phyloP scores from a whole-genome alignment of 176 grass and related monocot genomes.

The Eragrostis nindensis region DNA sequence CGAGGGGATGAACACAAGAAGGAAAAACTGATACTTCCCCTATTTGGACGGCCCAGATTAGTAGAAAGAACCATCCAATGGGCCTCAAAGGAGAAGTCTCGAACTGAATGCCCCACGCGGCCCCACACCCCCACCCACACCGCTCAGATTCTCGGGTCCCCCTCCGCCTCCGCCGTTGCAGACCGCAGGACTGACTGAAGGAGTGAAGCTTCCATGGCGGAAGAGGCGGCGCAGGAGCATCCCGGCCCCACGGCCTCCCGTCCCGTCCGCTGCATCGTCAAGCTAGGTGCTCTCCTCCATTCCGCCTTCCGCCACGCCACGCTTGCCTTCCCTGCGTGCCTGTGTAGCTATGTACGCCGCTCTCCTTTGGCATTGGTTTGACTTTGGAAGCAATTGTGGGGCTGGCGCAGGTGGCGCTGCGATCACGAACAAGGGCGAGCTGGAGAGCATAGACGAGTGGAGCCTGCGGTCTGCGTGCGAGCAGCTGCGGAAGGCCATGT shows the following conservation, averaged over 20 bases:
- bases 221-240: slow-evolving; percentile 4
- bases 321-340: neutral
- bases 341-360: neutral
- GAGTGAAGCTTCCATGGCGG: slow-evolving; percentile 46
- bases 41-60: slow-evolving; percentile 28
- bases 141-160: neutral
- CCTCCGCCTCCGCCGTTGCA: neutral
- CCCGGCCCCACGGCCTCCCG: neutral
- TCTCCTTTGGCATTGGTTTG: neutral
- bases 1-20: neutral
- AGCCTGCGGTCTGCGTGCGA: slow-evolving; percentile 65
- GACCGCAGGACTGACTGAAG: neutral
- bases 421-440: slow-evolving; percentile 89
- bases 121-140: neutral
- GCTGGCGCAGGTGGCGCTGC: slow-evolving; percentile 74
- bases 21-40: neutral
- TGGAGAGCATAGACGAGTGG: slow-evolving; percentile 74
- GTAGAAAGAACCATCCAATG: neutral
- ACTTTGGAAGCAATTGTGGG: slow-evolving; percentile 11
- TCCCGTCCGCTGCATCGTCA: slow-evolving; percentile 76
- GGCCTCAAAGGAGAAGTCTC: neutral
- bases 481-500: slow-evolving; percentile 86
- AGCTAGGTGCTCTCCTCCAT: slow-evolving; percentile 54
- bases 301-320: neutral
- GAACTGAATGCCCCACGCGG: neutral